Evolutionary conservation across 164 flowering plant species (phyloP).

Genomic region (Piper betle): DNA sequence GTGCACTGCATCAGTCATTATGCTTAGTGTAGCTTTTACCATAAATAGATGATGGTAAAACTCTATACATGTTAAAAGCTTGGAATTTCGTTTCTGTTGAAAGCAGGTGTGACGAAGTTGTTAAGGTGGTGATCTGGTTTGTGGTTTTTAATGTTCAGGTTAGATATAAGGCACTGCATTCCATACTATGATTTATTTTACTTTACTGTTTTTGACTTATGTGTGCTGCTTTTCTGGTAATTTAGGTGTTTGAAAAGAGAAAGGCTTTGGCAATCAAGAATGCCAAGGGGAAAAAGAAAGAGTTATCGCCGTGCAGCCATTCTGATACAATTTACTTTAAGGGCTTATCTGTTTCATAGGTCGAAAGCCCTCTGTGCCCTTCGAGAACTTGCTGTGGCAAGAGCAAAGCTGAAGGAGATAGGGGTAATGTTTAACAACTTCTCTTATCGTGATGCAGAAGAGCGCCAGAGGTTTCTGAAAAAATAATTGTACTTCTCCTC

Average conservation of each 20-base stretch:
- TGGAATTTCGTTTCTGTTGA: too few relatives aligned
- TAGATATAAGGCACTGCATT: too few relatives aligned
- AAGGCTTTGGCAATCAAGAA: constrained; percentile 25
- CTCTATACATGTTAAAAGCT: too few relatives aligned
- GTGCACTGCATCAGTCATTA: too few relatives aligned
- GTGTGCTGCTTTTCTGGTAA: background rate
- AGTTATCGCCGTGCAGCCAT: constrained; percentile 70
- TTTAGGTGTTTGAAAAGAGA: constrained; percentile 59
- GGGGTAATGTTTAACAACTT: constrained; percentile 61
- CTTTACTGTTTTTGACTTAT: background rate
- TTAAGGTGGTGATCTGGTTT: too few relatives aligned
- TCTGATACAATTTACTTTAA: constrained; percentile 64
- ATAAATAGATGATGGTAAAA: too few relatives aligned
- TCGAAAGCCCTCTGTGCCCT: constrained; percentile 74
- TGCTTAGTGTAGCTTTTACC: too few relatives aligned
- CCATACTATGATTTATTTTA: too few relatives aligned
- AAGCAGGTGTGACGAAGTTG: too few relatives aligned
- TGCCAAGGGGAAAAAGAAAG: constrained; percentile 70
- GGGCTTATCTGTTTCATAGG: constrained; percentile 66
- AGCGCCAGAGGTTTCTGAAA: constrained; percentile 86
- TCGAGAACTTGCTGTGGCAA: constrained; percentile 78
- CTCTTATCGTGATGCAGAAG: constrained; percentile 74
- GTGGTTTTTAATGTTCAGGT: too few relatives aligned
- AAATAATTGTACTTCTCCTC: constrained; percentile 77
- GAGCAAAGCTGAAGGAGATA: constrained; percentile 77